Evolutionary conservation across 768 basidiomycete species (phyloP), one percentile per base, ranked within the genome.

Genomic region (Suillus americanus): DNA sequence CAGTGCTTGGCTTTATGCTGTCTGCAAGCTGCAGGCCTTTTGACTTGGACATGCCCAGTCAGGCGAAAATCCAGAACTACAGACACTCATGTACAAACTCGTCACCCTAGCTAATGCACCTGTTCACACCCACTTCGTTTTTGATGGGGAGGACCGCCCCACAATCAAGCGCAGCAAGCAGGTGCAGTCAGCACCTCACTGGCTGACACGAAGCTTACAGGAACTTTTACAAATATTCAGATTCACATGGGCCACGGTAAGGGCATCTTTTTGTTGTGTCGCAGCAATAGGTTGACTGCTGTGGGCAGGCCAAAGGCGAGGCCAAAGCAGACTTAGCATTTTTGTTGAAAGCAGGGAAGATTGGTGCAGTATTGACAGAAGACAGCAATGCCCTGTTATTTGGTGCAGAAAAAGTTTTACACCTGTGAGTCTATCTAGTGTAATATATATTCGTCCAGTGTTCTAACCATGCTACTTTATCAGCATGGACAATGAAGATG

Each of bases 61-160:
- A 8, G 83, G 83, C 1, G 73, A 77, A 56, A 82, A 83, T 64
- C 81, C 82, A 0, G 80, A 82, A 67, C 74, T 85, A 7, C 68
- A 75, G 0, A 75, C 76, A 0, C 74, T 86, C 1, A 85, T 84
- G 70, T 80, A 75, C 74, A 79, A 79, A 25, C 76, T 83, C 16
- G 71, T 76, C 1, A 65, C 73, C 1, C 70, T 86, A 9, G 69
- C 81, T 2, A 64, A 75, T 8, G 68, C 77, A 5, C 78, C 80
- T 1, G 67, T 83, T 43, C 70, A 77, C 1, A 76, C 77, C 8
- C 71, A 86, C 1, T 83, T 86, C 69, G 81, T 86, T 0, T n/a
- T 85, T 86, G 81, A 87, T 71, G 84, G 85, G 0, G 75, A 78
- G 0, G 59, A 74, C 23, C 75, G 83, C 28, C 28, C 28, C 28